A percentile compares a stretch with the other conserved stretches of the same genome.
Evolutionary conservation across 1,284 basidiomycete species (phyloP).

Genomic region (Sporisorium exsertum): DNA sequence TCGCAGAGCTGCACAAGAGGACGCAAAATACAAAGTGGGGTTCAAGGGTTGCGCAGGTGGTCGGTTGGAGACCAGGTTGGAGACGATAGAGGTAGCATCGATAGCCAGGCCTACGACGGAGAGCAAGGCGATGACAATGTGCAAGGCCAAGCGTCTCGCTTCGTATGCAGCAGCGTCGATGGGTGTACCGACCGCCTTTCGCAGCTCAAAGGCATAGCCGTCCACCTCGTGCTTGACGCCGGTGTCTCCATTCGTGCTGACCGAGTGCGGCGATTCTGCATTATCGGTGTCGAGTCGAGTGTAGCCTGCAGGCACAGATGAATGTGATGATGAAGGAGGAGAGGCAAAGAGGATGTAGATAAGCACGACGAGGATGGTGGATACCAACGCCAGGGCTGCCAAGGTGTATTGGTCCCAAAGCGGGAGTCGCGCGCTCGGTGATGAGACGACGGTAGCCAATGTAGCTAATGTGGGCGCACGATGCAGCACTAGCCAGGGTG

Average conservation of each 20-base stretch:
- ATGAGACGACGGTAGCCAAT: not conserved
- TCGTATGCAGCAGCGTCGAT: conserved; percentile 14
- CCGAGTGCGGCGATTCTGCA: not conserved
- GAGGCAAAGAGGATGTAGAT: conserved; percentile 5
- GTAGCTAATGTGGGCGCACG: not conserved
- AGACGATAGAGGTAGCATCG: conserved; percentile 25
- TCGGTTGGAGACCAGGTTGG: not conserved
- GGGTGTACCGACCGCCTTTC: conserved; percentile 27
- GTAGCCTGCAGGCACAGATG: conserved; percentile 3
- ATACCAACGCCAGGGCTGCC: conserved; percentile 6
- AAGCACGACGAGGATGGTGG: conserved; percentile 10
- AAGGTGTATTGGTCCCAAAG: conserved; percentile 17
- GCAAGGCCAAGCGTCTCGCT: conserved; percentile 7
- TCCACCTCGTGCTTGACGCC: conserved; percentile 19
- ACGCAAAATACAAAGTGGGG: conserved; percentile 7
- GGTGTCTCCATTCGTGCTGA: not conserved
- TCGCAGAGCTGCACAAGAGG: conserved; percentile 16
- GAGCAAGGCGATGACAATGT: conserved; percentile 22
- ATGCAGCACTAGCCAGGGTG: conserved; percentile 1
- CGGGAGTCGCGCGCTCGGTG: conserved; percentile 3
- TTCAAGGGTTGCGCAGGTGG: not conserved
- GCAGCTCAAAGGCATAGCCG: conserved; percentile 18
- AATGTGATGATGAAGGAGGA: not conserved
- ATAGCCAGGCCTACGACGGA: conserved; percentile 28
- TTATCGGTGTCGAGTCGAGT: not conserved